Conservation (phyloP, 1,139 yeast genomes). For the Lipomyces yarrowii region DNA sequence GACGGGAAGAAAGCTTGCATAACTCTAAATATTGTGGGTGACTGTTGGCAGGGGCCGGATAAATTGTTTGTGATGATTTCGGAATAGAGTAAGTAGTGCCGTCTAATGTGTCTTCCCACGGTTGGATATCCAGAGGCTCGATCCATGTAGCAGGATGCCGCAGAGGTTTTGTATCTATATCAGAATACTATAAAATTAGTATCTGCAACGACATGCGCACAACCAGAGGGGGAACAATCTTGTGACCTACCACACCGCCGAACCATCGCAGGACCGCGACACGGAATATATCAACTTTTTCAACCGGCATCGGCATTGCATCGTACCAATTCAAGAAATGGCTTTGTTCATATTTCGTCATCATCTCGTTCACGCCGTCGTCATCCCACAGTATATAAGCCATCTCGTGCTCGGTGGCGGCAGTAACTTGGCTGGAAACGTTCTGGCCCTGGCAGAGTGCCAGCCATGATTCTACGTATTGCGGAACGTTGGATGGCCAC, state of each 20-base stretch:
- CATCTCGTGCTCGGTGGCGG: background rate
- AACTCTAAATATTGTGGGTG: background rate
- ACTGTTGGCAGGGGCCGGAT: background rate
- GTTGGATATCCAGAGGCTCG: background rate
- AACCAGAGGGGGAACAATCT: too few species aligned
- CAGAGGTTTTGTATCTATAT: background rate
- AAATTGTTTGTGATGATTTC: background rate
- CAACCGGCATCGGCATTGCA: slow-evolving; percentile 1
- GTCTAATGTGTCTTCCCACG: slow-evolving; percentile 3
- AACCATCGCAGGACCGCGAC: slow-evolving; percentile 9
- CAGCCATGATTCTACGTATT: slow-evolving; percentile 3
- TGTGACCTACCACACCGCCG: slow-evolving; percentile 4
- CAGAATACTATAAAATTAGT: background rate
- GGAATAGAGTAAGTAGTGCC: background rate
- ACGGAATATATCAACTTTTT: slow-evolving; percentile 1
- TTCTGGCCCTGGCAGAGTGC: background rate
- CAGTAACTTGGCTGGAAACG: background rate
- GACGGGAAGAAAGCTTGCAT: background rate
- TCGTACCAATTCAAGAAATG: background rate
- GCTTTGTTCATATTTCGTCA: background rate
- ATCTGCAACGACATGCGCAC: too few species aligned
- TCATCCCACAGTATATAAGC: slow-evolving; percentile 7
- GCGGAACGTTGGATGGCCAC: background rate
- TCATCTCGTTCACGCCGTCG: background rate
- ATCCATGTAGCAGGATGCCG: slow-evolving; percentile 6